Evolutionary conservation across 192 early-diverging fungal species (phyloP).

Genomic region (Coemansia sp.): DNA sequence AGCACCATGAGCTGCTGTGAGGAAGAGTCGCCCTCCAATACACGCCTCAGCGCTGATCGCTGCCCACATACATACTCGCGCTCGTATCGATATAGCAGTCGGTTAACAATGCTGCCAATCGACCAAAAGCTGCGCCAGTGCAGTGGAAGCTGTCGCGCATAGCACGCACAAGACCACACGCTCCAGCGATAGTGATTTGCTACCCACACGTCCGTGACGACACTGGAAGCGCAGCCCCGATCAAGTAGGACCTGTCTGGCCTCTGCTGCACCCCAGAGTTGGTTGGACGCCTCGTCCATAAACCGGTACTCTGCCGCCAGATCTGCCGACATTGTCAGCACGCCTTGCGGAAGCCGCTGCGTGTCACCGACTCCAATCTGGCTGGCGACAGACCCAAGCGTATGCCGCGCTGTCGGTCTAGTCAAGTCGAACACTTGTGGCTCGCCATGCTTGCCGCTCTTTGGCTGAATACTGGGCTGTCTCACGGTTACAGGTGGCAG

Average conservation of each 20-base stretch:
- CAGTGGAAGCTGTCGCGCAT: slow-evolving; percentile 35
- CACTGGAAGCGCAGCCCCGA: slow-evolving; percentile 24
- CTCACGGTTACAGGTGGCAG: slow-evolving; percentile 27
- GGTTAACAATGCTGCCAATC: slow-evolving; percentile 12
- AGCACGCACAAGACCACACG: slow-evolving; percentile 40
- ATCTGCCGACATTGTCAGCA: slow-evolving; percentile 23
- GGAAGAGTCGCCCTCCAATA: slow-evolving; percentile 38
- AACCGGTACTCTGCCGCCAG: slow-evolving; percentile 17
- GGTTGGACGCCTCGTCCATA: background rate
- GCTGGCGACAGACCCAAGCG: slow-evolving; percentile 6
- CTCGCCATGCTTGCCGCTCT: background rate
- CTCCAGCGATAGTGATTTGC: slow-evolving; percentile 50
- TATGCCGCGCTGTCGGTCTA: background rate
- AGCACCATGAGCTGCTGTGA: slow-evolving; percentile 46
- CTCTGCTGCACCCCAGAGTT: slow-evolving; percentile 38
- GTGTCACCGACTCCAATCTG: slow-evolving; percentile 1
- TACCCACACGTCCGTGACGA: slow-evolving; percentile 27
- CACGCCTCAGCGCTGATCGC: slow-evolving; percentile 33
- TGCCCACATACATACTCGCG: slow-evolving; percentile 36
- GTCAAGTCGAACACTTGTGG: slow-evolving; percentile 5
- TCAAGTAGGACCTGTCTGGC: slow-evolving; percentile 26
- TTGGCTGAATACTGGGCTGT: background rate
- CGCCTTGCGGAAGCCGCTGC: slow-evolving; percentile 18
- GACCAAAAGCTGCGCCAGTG: slow-evolving; percentile 37
- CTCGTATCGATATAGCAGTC: slow-evolving; percentile 32